Percentiles rank a stretch among this genome's conserved stretches.
These are phyloP conservation scores for Amanita pseudoporphyria DNA, from an alignment of 768 basidiomycete species.

Conservation along the genomic window DNA sequence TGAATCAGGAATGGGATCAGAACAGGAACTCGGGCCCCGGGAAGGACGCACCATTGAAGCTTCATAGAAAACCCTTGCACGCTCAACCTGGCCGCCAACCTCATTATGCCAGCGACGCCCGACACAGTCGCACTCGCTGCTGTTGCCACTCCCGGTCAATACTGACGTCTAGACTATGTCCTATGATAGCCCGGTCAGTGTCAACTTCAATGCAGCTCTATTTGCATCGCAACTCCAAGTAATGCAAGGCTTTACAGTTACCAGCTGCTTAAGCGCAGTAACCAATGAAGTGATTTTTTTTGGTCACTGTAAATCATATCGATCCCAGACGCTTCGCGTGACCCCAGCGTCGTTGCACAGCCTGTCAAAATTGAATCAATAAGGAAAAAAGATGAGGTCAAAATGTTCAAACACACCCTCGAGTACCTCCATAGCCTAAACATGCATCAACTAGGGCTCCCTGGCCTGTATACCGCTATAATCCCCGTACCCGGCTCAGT, in stretches of 20 bases:
- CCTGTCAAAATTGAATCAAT: constrained; percentile 22
- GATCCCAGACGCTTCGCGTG: constrained; percentile 69
- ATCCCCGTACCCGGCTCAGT: constrained; percentile 28
- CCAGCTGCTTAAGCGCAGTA: constrained; percentile 73
- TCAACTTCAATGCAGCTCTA: constrained; percentile 71
- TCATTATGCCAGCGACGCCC: constrained; percentile 82
- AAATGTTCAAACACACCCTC: constrained; percentile 43
- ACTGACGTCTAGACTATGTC: constrained; percentile 52
- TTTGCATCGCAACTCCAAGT: constrained; percentile 70
- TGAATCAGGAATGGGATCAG: constrained; percentile 87
- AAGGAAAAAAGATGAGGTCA: background rate
- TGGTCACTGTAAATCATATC: constrained; percentile 61
- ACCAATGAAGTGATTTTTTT: constrained; percentile 73
- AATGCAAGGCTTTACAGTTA: constrained; percentile 84
- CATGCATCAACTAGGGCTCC: constrained; percentile 79
- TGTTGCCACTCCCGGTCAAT: constrained; percentile 77
- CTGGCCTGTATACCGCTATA: constrained; percentile 18
- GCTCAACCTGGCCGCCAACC: constrained; percentile 58
- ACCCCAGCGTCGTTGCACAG: constrained; percentile 75
- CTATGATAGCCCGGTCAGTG: constrained; percentile 25
- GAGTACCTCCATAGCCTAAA: constrained; percentile 89
- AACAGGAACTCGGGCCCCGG: constrained; percentile 22
- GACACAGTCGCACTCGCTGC: constrained; percentile 79
- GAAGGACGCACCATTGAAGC: constrained; percentile 66
- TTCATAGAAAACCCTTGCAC: constrained; percentile 75